Conservation (phyloP, 768 basidiomycete genomes). For the Suillus brevipes region DNA sequence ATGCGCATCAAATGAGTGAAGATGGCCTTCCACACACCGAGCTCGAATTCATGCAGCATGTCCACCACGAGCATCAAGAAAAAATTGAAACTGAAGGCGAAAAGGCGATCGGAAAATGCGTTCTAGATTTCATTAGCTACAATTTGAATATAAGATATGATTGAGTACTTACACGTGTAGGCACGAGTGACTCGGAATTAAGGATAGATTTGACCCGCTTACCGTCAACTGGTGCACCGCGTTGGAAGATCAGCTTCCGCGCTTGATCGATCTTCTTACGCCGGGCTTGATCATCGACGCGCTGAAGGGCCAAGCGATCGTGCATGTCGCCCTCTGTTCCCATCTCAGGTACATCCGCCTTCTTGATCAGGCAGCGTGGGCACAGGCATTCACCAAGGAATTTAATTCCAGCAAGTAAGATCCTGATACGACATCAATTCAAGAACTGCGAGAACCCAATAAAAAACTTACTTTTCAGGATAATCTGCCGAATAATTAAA, state of each 20-base stretch:
- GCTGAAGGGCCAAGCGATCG: not conserved
- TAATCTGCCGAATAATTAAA: conserved; percentile 28
- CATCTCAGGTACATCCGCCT: conserved; percentile 7
- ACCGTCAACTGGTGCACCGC: too few species aligned
- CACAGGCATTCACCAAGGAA: conserved; percentile 25
- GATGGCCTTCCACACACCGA: conserved; percentile 23
- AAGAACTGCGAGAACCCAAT: not conserved
- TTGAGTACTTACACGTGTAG: too few species aligned
- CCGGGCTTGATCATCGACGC: not conserved
- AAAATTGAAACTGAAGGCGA: conserved; percentile 12
- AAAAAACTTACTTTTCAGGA: conserved; percentile 16
- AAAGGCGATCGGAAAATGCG: conserved; percentile 6
- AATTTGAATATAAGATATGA: too few species aligned
- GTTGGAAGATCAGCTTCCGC: not conserved
- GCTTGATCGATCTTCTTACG: conserved; percentile 1
- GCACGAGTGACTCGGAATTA: too few species aligned
- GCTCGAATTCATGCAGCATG: conserved; percentile 24
- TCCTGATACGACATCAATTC: not conserved
- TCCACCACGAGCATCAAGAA: conserved; percentile 16
- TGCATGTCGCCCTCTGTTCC: conserved; percentile 14
- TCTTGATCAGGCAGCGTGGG: conserved; percentile 17
- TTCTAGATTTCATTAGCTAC: conserved; percentile 6
- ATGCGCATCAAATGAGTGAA: conserved; percentile 15
- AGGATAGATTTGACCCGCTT: too few species aligned
- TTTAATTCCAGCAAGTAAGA: conserved; percentile 24